Evolutionary conservation across 176 grass and related monocot species (phyloP), one percentile per base, ranked within the genome.

Genomic region (Triticum urartu): DNA sequence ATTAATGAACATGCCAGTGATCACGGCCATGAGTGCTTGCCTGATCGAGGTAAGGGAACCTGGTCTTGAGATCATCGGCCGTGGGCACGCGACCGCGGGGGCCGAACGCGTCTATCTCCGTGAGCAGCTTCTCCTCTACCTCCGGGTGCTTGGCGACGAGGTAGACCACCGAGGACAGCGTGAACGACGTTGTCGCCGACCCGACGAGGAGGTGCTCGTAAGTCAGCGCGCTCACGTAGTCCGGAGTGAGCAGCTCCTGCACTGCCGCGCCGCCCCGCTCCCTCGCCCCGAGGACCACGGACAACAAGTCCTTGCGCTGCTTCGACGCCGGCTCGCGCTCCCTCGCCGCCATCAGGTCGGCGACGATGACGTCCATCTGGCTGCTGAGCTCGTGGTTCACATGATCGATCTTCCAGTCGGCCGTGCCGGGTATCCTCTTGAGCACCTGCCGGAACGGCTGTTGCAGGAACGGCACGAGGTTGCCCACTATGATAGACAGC

Each of bases 121-220:
- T 17, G 36, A 91, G 64, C 40, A 91, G 43, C 82, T 91, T 91
- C 75, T 87, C 54, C 81, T 91, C 89, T 39, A 91, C 89, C 72
- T 63, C 76, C 22, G 81, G 89, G 79, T 91, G 86, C 25, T 81
- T 60, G 14, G 89, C 72, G 6, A 91, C 86, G 68, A 91, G 80
- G 78, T 92, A 92, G 34, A 92, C 32, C 54, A 79, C 47, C 9
- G 90, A 66, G 45, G 86, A 83, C 64, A 92, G 64, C 5, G 90
- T 92, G 36, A 92, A 88, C 5, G 86, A 68, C 62, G 90, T 92
- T 32, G 90, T 86, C 20, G 78, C 38, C 9, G 90, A 86, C 3
- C 90, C 90, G 10, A 82, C 90, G 32, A 88, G 86, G 39, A 88
- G 86, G 59, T 92, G 90, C 82, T 92, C 90, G 35, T 92, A 92